Evolutionary conservation across 306 rosid species (phyloP).

Genomic region (Vigna trinervia): DNA sequence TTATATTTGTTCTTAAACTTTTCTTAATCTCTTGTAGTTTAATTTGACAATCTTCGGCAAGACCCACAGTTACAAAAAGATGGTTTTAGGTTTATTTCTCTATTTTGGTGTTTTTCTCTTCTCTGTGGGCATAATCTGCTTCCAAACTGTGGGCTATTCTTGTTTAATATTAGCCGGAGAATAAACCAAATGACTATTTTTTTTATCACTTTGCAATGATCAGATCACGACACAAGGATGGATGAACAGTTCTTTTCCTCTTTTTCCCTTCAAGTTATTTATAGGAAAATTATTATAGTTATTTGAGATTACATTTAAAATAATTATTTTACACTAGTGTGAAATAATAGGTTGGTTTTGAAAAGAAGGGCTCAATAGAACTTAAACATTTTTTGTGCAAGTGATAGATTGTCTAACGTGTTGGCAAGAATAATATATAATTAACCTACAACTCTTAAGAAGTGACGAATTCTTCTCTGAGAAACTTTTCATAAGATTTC

Average conservation of each 20-base stretch:
- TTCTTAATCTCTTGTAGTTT: too few relatives aligned
- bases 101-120: not conserved
- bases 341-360: too few relatives aligned
- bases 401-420: too few relatives aligned
- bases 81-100: not conserved
- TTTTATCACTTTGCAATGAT: slow-evolving; percentile 9
- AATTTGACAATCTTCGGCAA: too few relatives aligned
- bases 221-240: slow-evolving; percentile 1
- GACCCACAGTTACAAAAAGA: too few relatives aligned
- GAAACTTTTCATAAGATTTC: too few relatives aligned
- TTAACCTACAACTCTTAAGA: too few relatives aligned
- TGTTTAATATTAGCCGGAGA: not conserved
- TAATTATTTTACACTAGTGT: not conserved
- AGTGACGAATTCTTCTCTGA: too few relatives aligned
- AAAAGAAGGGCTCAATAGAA: too few relatives aligned
- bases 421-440: too few relatives aligned
- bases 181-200: slow-evolving; percentile 3
- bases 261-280: not conserved
- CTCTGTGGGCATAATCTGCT: not conserved
- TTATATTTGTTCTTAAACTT: too few relatives aligned
- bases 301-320: not conserved
- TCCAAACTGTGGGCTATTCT: not conserved
- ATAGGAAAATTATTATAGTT: not conserved
- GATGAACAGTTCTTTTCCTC: not conserved
- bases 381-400: too few relatives aligned